Evolutionary conservation across 1,139 yeast genomes (phyloP), one percentile per base, ranked within the genome.

Genomic region (Yamadazyma triangularis): DNA sequence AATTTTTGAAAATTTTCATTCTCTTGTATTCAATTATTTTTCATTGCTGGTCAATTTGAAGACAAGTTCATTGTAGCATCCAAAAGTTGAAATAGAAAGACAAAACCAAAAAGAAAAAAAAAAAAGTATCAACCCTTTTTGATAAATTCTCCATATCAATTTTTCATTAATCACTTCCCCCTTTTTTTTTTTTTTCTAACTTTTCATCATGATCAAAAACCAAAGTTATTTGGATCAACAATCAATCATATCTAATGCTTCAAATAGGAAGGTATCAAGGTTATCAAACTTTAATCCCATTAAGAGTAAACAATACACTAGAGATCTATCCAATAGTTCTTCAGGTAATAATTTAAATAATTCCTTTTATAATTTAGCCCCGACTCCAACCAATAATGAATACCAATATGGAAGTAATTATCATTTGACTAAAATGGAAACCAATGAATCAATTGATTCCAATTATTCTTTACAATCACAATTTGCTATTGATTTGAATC

Each of bases 381-480:
- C 47, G n/a, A 28, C 33, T 2, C 33, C 40, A 10, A 39, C 45
- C 9, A 32, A 28, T 14, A 29, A 35, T 2, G 22, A 28, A 10
- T n/a, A n/a, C n/a, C 16, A 22, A 12, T 27, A 24, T 18, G 23
- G 24, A 8, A 26, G 21, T 8, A 50, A 52, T 26, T 60, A 60
- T 33, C 52, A 70, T 38, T 42, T 77, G 3, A 69, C 67, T 0
- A 54, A 48, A 20, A 60, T 72, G 48, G 77, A 76, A 11, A 58
- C 70, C 16, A 60, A 60, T 31, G 49, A 65, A 4, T 79, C 87
- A 70, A 42, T 56, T 8, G 56, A 50, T 29, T 52, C 58, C 31
- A 46, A 51, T 38, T 45, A 33, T 31, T 41, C 46, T 3, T 22
- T 42, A 11, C 47, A 44, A 23, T 41, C 33, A 26, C 48, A 44